Percentiles rank a stretch among this genome's conserved stretches.
phyloP scores from a whole-genome alignment of 2,329 filamentous ascomycete species.

The Pseudocercospora vitis region DNA sequence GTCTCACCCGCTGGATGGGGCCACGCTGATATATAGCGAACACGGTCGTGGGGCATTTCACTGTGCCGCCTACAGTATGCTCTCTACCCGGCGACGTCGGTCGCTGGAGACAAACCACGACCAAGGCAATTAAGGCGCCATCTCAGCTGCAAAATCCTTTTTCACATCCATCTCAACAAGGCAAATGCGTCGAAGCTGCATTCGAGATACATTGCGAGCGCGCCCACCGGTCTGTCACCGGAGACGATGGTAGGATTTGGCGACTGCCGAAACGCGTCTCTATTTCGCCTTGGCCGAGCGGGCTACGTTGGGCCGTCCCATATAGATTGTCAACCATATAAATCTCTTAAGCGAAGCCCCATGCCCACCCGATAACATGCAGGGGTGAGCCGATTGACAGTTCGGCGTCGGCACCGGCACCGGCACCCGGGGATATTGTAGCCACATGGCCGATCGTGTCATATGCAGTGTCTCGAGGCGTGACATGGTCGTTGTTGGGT shows the following conservation, averaged over 20 bases:
- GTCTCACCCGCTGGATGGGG: constrained; percentile 14
- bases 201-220: neutral
- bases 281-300: neutral
- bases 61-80: too few species aligned
- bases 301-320: constrained; percentile 10
- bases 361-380: neutral
- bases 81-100: too few species aligned
- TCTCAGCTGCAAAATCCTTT: neutral
- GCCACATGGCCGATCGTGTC: neutral
- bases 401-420: neutral
- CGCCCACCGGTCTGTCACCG: too few species aligned
- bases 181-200: neutral
- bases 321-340: constrained; percentile 14
- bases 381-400: neutral
- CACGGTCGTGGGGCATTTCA: neutral
- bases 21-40: neutral
- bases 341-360: constrained; percentile 5
- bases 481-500: too few species aligned
- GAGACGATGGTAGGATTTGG: too few species aligned
- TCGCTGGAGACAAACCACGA: neutral
- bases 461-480: too few species aligned
- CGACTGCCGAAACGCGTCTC: too few species aligned
- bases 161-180: neutral
- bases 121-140: neutral
- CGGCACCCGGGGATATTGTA: neutral